These are phyloP conservation scores for Balansia obtecta DNA, from an alignment of 2,329 filamentous ascomycete species.

Conservation along the genomic window DNA sequence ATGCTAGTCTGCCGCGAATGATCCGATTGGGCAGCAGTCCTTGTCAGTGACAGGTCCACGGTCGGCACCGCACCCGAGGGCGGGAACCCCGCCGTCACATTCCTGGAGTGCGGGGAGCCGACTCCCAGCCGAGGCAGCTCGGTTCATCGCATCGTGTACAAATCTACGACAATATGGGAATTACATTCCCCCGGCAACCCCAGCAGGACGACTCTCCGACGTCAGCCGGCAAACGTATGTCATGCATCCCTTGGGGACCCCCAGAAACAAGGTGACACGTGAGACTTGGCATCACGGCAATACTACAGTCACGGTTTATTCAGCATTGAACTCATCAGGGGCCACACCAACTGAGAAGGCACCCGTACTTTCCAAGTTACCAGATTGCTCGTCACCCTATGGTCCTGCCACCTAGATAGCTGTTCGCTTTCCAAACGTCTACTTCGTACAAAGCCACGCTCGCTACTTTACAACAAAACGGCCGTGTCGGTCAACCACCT, in stretches of 20 bases:
- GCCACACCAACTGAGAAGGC: too few species aligned
- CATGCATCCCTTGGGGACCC: too few species aligned
- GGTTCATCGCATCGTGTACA: background rate
- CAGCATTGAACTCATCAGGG: too few species aligned
- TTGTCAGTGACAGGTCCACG: too few species aligned
- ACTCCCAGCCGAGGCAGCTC: slow-evolving; percentile 5
- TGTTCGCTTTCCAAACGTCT: background rate
- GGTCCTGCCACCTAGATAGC: background rate
- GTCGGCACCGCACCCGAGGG: background rate
- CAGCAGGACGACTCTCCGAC: background rate
- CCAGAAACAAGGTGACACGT: background rate
- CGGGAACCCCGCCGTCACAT: slow-evolving; percentile 5
- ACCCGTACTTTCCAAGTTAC: too few species aligned
- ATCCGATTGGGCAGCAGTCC: too few species aligned
- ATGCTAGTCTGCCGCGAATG: too few species aligned
- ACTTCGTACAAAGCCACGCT: background rate
- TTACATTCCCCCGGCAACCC: background rate
- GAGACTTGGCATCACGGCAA: background rate
- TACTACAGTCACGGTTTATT: background rate
- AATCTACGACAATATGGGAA: background rate
- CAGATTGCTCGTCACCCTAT: background rate
- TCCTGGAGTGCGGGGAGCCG: slow-evolving; percentile 5
- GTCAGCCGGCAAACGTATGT: too few species aligned
- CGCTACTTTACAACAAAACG: background rate
- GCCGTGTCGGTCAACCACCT: background rate